Base-by-base conservation (phyloP, 148 eudicot genomes). In the Vaccinium vitisidaea region DNA sequence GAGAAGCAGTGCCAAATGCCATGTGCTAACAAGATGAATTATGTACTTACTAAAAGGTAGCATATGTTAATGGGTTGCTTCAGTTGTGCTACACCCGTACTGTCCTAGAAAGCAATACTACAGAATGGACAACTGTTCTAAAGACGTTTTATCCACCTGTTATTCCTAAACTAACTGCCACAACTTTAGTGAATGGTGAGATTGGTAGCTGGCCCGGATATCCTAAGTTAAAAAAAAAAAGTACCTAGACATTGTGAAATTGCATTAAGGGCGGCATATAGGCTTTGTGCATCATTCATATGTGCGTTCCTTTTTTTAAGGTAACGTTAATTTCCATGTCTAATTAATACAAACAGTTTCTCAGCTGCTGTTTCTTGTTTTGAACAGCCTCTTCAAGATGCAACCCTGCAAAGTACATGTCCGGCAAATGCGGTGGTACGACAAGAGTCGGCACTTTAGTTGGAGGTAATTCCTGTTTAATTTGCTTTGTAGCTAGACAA, bases 361-460 rank as follows among this genome's bases (percentile, higher is more conserved):
- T 39, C 59, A 11, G 23, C 14, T 21, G 23, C 10, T 65, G 21
- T 81, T 30, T 77, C 49, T 2, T 43, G 30, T 0, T 79, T 8
- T 59, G 27, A 71, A 79, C 88, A 90, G 92, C 79, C 5, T 84
- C 88, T 23, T 71, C 80, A 48, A 8, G 84, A 48, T 91, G 93
- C 82, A 86, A 73, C 81, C 83, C 87, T 67, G 70, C 86, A 48
- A 87, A 84, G 80, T 91, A 88, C 86, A 48, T 91, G 56, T 82
- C 87, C 27, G 92, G 92, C 80, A 52, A 86, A 79, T 92, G 94
- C 83, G 88, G 89, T 21, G 90, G 90, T 83, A 80, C 86, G 53
- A 83, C 90, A 2, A 86, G 89, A 88, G 53, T 90, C 59, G 88
- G 86, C 69, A 86, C 86, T 49, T 48, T 92, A 77, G 79, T 88